A percentile compares a stretch with the other conserved stretches of the same genome.
phyloP scores from a whole-genome alignment of 2,329 filamentous ascomycete species.

The Bipolaris sorokiniana region DNA sequence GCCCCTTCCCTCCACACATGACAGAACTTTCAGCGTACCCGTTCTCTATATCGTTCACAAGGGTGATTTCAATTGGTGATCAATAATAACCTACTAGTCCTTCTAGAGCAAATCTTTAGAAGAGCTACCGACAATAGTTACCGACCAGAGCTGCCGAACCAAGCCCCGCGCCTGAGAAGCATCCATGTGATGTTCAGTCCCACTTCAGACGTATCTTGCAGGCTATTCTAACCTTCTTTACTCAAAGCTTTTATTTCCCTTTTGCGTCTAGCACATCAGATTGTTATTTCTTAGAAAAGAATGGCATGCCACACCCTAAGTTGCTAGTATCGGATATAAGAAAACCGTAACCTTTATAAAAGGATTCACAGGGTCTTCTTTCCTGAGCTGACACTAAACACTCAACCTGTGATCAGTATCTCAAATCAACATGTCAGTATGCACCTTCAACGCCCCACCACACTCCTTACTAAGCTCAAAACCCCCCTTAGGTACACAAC shows the following conservation, averaged over 20 bases:
- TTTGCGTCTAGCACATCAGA: background rate
- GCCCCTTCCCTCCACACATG: background rate
- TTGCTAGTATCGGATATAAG: background rate
- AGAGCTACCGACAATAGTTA: background rate
- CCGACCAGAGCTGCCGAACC: background rate
- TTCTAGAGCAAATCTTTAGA: background rate
- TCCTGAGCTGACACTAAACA: background rate
- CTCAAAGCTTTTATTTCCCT: background rate
- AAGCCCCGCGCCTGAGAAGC: background rate
- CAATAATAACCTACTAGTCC: background rate
- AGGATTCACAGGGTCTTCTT: background rate
- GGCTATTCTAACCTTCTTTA: background rate
- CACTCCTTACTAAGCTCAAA: background rate
- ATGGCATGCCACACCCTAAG: background rate
- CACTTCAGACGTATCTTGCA: background rate
- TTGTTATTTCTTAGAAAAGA: background rate
- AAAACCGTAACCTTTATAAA: background rate
- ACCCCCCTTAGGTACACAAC: slow-evolving; percentile 65
- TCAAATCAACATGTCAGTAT: background rate
- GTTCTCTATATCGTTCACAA: background rate
- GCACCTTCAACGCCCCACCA: background rate
- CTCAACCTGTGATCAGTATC: background rate
- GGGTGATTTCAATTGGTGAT: background rate
- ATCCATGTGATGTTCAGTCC: background rate
- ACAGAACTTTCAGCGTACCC: background rate